phyloP scores from a whole-genome alignment of 2,329 filamentous ascomycete species.

The Colletotrichum melonis region DNA sequence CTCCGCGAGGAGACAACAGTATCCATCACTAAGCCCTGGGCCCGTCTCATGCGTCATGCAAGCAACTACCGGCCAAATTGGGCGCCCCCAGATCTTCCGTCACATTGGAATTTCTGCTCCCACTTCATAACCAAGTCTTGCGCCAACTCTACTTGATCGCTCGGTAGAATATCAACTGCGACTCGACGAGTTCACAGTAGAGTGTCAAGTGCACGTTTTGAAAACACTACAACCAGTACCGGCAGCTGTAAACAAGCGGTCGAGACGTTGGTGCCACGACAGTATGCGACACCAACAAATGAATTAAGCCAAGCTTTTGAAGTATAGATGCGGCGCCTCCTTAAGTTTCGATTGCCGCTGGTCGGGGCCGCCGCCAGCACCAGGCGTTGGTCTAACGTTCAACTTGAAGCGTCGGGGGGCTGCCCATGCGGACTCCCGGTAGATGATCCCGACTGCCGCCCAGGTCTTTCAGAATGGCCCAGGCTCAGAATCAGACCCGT shows the following conservation, averaged over 20 bases:
- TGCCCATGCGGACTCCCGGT: constrained; percentile 3
- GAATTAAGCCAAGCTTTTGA: neutral
- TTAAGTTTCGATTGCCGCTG: constrained; percentile 17
- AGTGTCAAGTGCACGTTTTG: neutral
- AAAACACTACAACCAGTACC: neutral
- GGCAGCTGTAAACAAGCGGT: neutral
- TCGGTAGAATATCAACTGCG: neutral
- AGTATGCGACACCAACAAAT: constrained; percentile 1
- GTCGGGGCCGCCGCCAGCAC: neutral
- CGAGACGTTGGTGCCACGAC: neutral
- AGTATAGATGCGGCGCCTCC: constrained; percentile 14
- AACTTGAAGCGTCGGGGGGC: constrained; percentile 18
- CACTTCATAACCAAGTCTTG: neutral
- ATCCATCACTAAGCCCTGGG: neutral
- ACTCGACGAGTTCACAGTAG: neutral
- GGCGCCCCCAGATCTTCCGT: constrained; percentile 14
- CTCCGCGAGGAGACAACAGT: constrained; percentile 12
- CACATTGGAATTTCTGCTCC: neutral
- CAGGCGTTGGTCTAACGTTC: constrained; percentile 3
- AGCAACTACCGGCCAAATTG: constrained; percentile 13
- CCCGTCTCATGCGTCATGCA: constrained; percentile 18
- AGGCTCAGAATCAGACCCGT: neutral
- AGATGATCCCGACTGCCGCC: constrained; percentile 11
- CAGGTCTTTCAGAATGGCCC: constrained; percentile 1
- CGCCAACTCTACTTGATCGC: neutral